These are phyloP conservation scores for Plasmodium billcollinsi DNA, from an alignment of 169 alveolate genomes.

Conservation along the genomic window DNA sequence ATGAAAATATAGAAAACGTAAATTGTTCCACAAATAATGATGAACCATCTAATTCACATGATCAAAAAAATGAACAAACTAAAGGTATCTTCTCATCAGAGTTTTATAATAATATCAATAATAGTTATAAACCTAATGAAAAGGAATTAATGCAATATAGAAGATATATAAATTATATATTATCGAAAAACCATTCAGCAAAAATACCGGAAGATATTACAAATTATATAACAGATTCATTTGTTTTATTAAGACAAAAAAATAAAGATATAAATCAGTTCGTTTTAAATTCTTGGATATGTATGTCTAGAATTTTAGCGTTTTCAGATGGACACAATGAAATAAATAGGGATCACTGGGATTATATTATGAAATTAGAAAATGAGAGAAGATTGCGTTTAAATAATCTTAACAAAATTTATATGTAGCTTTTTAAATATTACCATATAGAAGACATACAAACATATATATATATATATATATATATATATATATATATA, in stretches of 20 bases:
- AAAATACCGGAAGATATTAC: conserved; percentile 39
- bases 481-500: no score
- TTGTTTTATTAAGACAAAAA: conserved; percentile 63
- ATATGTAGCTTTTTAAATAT: conserved; percentile 5
- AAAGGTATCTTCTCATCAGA: conserved; percentile 29
- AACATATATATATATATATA: no score
- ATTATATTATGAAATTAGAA: conserved; percentile 55
- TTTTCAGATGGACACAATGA: conserved; percentile 70
- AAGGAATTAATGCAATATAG: conserved; percentile 75
- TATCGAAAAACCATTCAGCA: conserved; percentile 69
- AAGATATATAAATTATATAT: conserved; percentile 72
- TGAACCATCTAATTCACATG: not conserved
- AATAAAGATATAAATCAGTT: conserved; percentile 58
- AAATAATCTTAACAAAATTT: conserved; percentile 23
- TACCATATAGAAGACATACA: no score
- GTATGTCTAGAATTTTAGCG: conserved; percentile 73
- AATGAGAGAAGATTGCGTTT: conserved; percentile 45
- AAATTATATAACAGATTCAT: conserved; percentile 61
- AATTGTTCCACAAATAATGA: not conserved
- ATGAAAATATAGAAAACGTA: not conserved
- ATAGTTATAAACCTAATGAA: conserved; percentile 49
- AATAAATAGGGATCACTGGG: conserved; percentile 56
- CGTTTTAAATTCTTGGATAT: conserved; percentile 70
- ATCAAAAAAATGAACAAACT: conserved; percentile 1
- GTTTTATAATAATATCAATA: conserved; percentile 27